Percentiles rank a stretch among this genome's conserved stretches.
Evolutionary conservation across 2,329 filamentous ascomycete species (phyloP).

Genomic region (Sporothrix pallida): DNA sequence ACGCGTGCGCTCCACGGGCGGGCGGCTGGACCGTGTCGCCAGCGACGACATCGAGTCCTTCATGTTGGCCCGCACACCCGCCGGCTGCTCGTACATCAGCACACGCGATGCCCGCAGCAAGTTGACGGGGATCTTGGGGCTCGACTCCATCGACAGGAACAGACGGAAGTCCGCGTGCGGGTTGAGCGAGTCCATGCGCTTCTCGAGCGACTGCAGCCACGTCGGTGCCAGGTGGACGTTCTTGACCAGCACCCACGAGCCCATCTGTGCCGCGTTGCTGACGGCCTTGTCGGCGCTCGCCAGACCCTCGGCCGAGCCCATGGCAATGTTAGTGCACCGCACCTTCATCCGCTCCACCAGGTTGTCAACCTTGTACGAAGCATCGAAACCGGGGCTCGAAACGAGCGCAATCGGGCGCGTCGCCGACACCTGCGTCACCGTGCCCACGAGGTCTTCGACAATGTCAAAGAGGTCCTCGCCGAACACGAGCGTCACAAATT

Average conservation of each 20-base stretch:
- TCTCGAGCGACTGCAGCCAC: slow-evolving; percentile 97
- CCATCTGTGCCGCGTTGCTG: slow-evolving; percentile 85
- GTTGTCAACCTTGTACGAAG: slow-evolving; percentile 97
- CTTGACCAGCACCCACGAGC: slow-evolving; percentile 97
- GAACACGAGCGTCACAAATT: slow-evolving; percentile 87
- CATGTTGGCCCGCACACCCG: slow-evolving; percentile 96
- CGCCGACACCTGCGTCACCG: slow-evolving; percentile 81
- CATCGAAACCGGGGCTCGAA: slow-evolving; percentile 95
- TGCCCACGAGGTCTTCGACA: slow-evolving; percentile 82
- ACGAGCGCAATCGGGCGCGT: slow-evolving; percentile 88
- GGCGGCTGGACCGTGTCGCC: slow-evolving; percentile 74
- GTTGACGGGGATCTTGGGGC: slow-evolving; percentile 95
- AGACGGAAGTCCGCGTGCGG: slow-evolving; percentile 91
- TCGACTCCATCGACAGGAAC: slow-evolving; percentile 98
- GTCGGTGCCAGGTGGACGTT: slow-evolving; percentile 96
- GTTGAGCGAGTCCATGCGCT: slow-evolving; percentile 93
- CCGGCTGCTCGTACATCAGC: slow-evolving; percentile 97
- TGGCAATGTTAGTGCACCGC: slow-evolving; percentile 94
- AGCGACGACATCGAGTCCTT: slow-evolving; percentile 91
- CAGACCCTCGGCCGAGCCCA: slow-evolving; percentile 96
- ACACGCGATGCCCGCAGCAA: slow-evolving; percentile 90
- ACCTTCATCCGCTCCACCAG: slow-evolving; percentile 83
- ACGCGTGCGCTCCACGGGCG: slow-evolving; percentile 87
- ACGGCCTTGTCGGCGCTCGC: slow-evolving; percentile 95
- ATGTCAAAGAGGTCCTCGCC: slow-evolving; percentile 81